Evolutionary conservation across 805 yeast genomes (phyloP).

Genomic region (Blastobotrys chiropterorum): DNA sequence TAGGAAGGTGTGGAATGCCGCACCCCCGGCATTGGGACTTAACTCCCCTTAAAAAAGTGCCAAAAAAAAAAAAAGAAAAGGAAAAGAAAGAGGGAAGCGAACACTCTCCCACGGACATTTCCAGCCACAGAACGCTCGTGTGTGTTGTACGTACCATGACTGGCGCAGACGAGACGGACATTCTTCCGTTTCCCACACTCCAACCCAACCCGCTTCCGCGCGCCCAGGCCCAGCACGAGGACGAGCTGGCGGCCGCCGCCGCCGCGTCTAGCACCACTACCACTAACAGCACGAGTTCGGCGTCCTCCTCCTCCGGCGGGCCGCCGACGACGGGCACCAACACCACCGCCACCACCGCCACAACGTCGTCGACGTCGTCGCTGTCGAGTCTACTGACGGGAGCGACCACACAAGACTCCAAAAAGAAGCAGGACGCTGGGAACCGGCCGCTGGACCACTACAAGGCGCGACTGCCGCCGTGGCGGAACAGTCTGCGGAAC

Average conservation of each 20-base stretch:
- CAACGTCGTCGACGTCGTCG: conserved; percentile 15
- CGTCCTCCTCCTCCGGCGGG: no score
- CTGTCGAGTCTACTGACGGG: conserved; percentile 17
- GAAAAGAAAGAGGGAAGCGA: no score
- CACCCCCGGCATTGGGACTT: neutral
- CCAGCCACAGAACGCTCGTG: no score
- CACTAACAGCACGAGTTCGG: conserved; percentile 1
- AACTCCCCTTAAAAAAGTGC: neutral
- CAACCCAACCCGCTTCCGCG: conserved; percentile 15
- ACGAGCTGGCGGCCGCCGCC: neutral
- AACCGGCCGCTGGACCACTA: conserved; percentile 64
- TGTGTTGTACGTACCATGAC: neutral
- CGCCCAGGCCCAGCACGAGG: neutral
- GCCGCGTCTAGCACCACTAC: neutral
- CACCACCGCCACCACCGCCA: conserved; percentile 1
- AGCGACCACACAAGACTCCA: no score
- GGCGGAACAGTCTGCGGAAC: conserved; percentile 40
- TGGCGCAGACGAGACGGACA: conserved; percentile 9
- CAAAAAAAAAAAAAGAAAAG: no score
- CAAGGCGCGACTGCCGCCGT: conserved; percentile 48
- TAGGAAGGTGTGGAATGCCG: neutral
- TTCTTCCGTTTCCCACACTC: conserved; percentile 16
- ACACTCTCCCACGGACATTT: no score
- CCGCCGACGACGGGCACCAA: neutral
- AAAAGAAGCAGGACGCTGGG: conserved; percentile 84